Conservation (phyloP, 305 asterid species). For the Solanum aculeatissimum region DNA sequence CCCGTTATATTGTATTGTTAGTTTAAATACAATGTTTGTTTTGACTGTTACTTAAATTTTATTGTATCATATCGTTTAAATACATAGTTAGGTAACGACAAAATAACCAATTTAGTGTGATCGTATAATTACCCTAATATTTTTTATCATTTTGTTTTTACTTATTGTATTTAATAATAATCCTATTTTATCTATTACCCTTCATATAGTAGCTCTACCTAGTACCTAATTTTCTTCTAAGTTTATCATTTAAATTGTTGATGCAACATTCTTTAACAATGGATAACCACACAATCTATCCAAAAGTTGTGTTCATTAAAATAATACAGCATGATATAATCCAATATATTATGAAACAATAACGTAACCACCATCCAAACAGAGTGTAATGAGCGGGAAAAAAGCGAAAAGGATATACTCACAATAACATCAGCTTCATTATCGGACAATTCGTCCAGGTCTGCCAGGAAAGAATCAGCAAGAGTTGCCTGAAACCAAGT, state of each 20-base stretch:
- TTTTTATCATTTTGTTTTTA: not conserved
- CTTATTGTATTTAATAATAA: not conserved
- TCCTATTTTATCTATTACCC: not conserved
- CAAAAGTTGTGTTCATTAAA: not conserved
- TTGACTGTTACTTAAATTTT: not conserved
- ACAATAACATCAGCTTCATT: conserved; percentile 74
- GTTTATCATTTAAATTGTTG: not conserved
- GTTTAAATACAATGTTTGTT: not conserved
- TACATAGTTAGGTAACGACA: not conserved
- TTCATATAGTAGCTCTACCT: not conserved
- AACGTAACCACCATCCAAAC: not conserved
- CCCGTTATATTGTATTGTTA: not conserved
- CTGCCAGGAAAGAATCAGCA: conserved; percentile 89
- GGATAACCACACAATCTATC: not conserved
- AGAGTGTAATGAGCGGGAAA: not conserved
- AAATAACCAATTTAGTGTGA: not conserved
- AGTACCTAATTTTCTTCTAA: not conserved
- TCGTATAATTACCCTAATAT: rapidly evolving
- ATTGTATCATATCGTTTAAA: not conserved
- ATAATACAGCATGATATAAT: not conserved
- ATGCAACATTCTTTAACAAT: rapidly evolving
- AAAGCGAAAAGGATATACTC: conserved; percentile 14
- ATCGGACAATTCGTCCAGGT: conserved; percentile 88
- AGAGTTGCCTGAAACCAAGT: conserved; percentile 69
- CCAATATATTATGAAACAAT: not conserved